phyloP scores from a whole-genome alignment of 306 rosid species.

The Inga oerstediana region DNA sequence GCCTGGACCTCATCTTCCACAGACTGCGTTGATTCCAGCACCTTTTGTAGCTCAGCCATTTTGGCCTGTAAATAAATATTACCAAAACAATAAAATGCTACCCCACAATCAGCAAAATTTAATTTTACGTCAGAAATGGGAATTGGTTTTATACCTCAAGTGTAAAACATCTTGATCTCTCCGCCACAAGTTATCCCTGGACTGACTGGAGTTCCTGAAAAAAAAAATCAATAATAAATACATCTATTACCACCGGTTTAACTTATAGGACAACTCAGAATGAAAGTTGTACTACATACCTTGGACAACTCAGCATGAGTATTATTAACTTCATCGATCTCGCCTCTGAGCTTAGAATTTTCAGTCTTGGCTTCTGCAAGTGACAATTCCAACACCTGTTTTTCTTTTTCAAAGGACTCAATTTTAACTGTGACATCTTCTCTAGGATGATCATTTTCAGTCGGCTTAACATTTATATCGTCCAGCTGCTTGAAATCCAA shows the following conservation, averaged over 20 bases:
- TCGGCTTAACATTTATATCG: constrained; percentile 48
- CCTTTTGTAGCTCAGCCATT: constrained; percentile 76
- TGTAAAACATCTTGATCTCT: constrained; percentile 95
- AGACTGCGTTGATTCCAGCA: constrained; percentile 75
- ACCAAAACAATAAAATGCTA: constrained; percentile 9
- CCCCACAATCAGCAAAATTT: neutral
- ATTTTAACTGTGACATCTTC: constrained; percentile 42
- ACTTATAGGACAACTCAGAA: constrained; percentile 10
- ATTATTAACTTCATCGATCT: constrained; percentile 67
- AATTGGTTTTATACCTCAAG: constrained; percentile 65
- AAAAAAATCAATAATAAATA: constrained; percentile 39
- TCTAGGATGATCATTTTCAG: constrained; percentile 38
- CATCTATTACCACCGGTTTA: neutral
- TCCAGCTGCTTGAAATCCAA: constrained; percentile 53
- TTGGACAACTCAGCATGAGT: constrained; percentile 86
- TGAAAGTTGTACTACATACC: constrained; percentile 49
- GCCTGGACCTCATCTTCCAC: constrained; percentile 80
- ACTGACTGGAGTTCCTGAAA: constrained; percentile 91
- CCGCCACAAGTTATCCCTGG: constrained; percentile 87
- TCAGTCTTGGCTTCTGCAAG: constrained; percentile 64
- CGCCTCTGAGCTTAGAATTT: constrained; percentile 64
- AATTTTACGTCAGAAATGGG: constrained; percentile 4
- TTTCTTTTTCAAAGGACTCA: constrained; percentile 67
- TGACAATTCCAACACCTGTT: constrained; percentile 55
- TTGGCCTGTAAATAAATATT: constrained; percentile 72